Conservation (phyloP, 495 filamentous ascomycete species). For the Penicillium verhagenii region DNA sequence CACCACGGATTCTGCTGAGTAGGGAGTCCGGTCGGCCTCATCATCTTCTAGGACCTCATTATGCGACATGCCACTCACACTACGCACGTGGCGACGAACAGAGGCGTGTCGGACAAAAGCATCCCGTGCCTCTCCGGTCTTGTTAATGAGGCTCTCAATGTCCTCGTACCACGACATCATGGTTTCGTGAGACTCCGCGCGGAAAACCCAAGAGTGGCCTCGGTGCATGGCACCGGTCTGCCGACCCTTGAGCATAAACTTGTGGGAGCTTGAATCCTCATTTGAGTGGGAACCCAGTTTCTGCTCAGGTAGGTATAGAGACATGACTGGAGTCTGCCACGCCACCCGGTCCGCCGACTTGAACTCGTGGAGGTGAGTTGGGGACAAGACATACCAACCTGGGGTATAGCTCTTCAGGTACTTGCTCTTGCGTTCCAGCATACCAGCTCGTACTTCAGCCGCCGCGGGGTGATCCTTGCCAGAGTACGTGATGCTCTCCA, state of each 20-base stretch:
- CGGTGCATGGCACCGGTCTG: constrained; percentile 92
- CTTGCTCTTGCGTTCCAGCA: constrained; percentile 96
- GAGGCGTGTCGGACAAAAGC: constrained; percentile 85
- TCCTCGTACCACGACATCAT: constrained; percentile 98
- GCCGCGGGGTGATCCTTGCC: constrained; percentile 86
- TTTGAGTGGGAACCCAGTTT: constrained; percentile 91
- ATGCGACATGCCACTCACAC: constrained; percentile 66
- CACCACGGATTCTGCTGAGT: constrained; percentile 58
- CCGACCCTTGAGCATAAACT: constrained; percentile 94
- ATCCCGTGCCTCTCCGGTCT: constrained; percentile 83
- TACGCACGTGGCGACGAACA: constrained; percentile 75
- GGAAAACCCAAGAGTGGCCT: constrained; percentile 96
- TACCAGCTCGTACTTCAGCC: constrained; percentile 80
- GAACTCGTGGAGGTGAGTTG: constrained; percentile 97
- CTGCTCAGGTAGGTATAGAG: constrained; percentile 88
- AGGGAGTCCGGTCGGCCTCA: constrained; percentile 74
- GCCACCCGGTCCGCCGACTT: constrained; percentile 77
- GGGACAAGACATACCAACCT: constrained; percentile 96
- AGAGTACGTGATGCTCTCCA: constrained; percentile 90
- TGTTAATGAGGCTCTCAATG: constrained; percentile 82
- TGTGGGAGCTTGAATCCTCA: constrained; percentile 85
- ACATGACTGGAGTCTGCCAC: constrained; percentile 85
- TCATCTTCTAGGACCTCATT: constrained; percentile 84
- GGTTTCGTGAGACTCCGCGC: constrained; percentile 89
- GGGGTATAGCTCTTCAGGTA: constrained; percentile 97